phyloP scores from a whole-genome alignment of 73 alveolate species.

The Paramecium caudatum region DNA sequence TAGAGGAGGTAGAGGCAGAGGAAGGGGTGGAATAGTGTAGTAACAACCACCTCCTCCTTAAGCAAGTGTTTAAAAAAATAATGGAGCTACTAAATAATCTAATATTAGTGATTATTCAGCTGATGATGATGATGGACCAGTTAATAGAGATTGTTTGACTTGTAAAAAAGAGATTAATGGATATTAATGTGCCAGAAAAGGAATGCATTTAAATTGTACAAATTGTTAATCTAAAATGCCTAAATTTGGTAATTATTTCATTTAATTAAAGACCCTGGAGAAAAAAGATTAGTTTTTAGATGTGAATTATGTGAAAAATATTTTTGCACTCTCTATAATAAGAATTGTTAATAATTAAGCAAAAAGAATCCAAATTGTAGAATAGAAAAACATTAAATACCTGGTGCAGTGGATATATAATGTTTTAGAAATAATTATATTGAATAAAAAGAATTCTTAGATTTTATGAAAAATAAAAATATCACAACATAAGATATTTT shows the following conservation, averaged over 20 bases:
- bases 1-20: slow-evolving; percentile 76
- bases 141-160: slow-evolving; percentile 38
- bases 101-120: background rate
- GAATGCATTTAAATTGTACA: slow-evolving; percentile 30
- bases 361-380: background rate
- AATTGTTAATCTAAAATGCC: slow-evolving; percentile 64
- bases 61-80: no score
- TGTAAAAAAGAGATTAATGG: slow-evolving; percentile 42
- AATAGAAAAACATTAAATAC: background rate
- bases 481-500: background rate
- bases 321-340: slow-evolving; percentile 42
- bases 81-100: no score
- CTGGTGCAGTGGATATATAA: slow-evolving; percentile 24
- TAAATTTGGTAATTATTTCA: background rate
- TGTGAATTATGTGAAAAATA: slow-evolving; percentile 25
- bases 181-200: slow-evolving; percentile 16
- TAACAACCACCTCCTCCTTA: background rate
- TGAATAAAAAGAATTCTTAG: slow-evolving; percentile 16
- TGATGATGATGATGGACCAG: slow-evolving; percentile 22
- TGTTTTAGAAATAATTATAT: slow-evolving; percentile 48
- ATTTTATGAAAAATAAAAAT: slow-evolving; percentile 10
- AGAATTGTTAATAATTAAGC: background rate
- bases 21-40: slow-evolving; percentile 8
- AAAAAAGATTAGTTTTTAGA: background rate
- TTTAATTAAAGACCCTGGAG: background rate